Base-by-base conservation (phyloP, 1,139 yeast species). In the Suhomyces bribrorum region DNA sequence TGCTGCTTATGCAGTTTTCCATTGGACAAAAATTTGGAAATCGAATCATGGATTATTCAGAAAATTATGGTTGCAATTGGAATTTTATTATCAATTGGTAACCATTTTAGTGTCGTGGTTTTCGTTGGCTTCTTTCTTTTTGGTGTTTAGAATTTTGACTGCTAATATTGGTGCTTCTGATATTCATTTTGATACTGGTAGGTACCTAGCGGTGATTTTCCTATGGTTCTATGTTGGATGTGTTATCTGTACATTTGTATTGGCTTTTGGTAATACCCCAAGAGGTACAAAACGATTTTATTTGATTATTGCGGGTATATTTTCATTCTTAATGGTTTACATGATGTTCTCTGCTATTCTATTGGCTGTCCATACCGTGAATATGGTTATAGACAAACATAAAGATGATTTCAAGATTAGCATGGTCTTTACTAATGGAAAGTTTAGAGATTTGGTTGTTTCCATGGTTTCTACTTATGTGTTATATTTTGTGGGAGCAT, bases 401-500 rank as follows among this genome's bases (percentile, higher is more conserved):
- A 65, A 69, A 31, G 66, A 70, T 30, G 66, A 73, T 45, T 73
- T 79, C 50, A 58, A 62, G 4, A 69, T 73, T 20, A 54, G 59
- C 3, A 63, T 80, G 66, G 64, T 84, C 14, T 74, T 83, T 54
- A 71, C 79, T 12, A 80, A 83, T 56, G 62, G 75, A 14, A 77
- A 82, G 46, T 83, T 92, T 63, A 71, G 97, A 48, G 96, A 92
- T 57, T 73, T 92, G 61, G 77, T 90, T 26, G 81, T 92, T n/a
- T 88, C 97, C 7, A 74, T 89, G 54, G 75, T 79, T 12, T 85
- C 96, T 2, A 92, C 98, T 0, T 90, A 89, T 60, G 77, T 82
- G 3, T 73, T 92, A 28, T 92, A 92, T 59, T 72, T 88, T 43
- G 56, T 86, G 20, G 87, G 92, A 5, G 86, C 97, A 7, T 57